Base-by-base conservation (phyloP, 176 grass and related monocot genomes). In the Rhipidocladum racemiflorum region DNA sequence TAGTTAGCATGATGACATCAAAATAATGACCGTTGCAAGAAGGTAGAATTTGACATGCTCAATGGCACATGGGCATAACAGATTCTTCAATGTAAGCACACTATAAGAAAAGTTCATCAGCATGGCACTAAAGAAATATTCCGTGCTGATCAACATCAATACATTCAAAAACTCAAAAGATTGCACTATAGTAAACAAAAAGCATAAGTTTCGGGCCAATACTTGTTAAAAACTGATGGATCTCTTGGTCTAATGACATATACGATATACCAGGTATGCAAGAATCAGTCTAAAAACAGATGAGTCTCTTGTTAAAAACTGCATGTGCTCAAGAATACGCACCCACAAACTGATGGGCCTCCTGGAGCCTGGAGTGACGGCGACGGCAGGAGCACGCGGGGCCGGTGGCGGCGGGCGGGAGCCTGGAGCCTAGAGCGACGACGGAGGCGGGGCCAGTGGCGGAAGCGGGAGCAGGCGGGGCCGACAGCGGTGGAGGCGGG, bases 201-300 rank as follows among this genome's bases (percentile, higher is more conserved):
- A 69, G 1, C 25, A 45, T 55, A 14, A 45, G 4, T 46, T 85
- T 51, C 78, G 15, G 24, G 46, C 6, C 12, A 57, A 63, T 20
- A 23, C 36, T 44, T 27, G 40, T 12, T 14, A 77, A 27, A 68
- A 48, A 25, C 15, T 66, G 67, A 56, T 36, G 28, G 28, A n/a
- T 57, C 56, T 51, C n/a, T 82, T 16, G 13, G 30, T 63, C 54
- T 55, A 42, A 71, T 76, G 35, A 69, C 40, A 29, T 40, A 44
- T n/a, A n/a, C n/a, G n/a, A n/a, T n/a, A n/a, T 56, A 75, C 38
- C 68, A 57, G 67, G 40, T 53, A 87, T 42, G 64, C 9, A n/a
- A 30, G 9, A n/a, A n/a, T n/a, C n/a, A n/a, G n/a, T n/a, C n/a
- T n/a, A n/a, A n/a, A n/a, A n/a, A n/a, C n/a, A n/a, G n/a, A n/a